Conservation (phyloP, 2,329 filamentous ascomycete species). For the Xylaria sp. region DNA sequence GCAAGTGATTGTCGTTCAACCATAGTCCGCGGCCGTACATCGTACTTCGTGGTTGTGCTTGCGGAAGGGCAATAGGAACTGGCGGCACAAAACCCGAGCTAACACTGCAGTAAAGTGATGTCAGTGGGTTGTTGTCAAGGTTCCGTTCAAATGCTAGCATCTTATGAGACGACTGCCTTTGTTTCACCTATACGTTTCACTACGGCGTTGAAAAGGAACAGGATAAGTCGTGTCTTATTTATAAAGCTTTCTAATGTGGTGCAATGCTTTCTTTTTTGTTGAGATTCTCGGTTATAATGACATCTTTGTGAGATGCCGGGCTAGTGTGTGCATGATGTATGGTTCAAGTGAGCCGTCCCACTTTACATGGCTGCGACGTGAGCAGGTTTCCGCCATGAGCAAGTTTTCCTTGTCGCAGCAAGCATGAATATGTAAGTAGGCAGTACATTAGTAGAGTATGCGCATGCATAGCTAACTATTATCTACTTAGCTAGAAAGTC, state of each 20-base stretch:
- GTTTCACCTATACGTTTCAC: conserved; percentile 9
- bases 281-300: background rate
- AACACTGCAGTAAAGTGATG: no score
- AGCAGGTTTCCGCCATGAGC: conserved; percentile 35
- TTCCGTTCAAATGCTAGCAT: background rate
- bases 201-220: background rate
- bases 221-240: conserved; percentile 16
- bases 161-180: background rate
- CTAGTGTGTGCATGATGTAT: background rate
- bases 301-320: conserved; percentile 13
- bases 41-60: no score
- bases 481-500: background rate
- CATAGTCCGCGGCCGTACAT: no score
- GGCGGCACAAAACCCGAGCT: no score
- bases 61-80: background rate
- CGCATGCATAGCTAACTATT: background rate
- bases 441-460: background rate
- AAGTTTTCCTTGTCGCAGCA: conserved; percentile 26
- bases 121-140: no score
- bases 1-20: background rate
- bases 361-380: conserved; percentile 18
- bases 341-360: conserved; percentile 26
- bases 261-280: background rate
- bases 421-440: background rate
- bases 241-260: background rate